These are phyloP conservation scores for Nicotiana paniculata DNA, from an alignment of 257 asterid genomes.

Conservation along the genomic window DNA sequence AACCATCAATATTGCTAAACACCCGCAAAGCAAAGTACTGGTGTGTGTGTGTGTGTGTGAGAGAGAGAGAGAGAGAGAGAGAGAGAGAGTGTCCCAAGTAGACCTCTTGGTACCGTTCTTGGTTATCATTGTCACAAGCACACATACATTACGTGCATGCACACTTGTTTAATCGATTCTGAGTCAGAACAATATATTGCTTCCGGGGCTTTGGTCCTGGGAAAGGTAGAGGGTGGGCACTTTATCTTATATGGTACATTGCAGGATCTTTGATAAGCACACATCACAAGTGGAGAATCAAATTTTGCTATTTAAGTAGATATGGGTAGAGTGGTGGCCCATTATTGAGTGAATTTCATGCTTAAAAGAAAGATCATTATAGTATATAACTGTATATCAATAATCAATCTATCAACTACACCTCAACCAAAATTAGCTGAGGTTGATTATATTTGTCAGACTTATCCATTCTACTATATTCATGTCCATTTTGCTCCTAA, in stretches of 20 bases:
- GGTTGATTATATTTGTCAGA: not conserved
- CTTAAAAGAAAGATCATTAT: not conserved
- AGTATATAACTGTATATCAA: not conserved
- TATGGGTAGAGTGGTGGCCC: not conserved
- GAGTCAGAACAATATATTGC: not conserved
- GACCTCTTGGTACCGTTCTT: not conserved
- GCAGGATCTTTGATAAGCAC: not conserved
- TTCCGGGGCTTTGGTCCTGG: not conserved
- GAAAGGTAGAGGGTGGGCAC: not conserved
- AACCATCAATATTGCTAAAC: not conserved
- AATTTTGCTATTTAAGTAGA: not conserved
- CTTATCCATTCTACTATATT: not conserved
- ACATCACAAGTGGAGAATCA: not conserved
- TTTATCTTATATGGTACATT: no score
- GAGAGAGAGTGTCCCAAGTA: not conserved
- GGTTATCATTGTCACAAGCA: not conserved
- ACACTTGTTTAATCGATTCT: not conserved
- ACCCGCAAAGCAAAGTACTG: not conserved
- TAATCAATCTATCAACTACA: not conserved
- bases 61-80: not conserved
- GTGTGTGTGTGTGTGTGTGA: not conserved
- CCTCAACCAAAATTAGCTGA: not conserved
- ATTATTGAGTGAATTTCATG: not conserved
- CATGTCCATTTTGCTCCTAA: not conserved
- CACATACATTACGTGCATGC: not conserved